These are phyloP conservation scores for Taphrina populina DNA, from an alignment of 1,139 yeast genomes.

Conservation along the genomic window DNA sequence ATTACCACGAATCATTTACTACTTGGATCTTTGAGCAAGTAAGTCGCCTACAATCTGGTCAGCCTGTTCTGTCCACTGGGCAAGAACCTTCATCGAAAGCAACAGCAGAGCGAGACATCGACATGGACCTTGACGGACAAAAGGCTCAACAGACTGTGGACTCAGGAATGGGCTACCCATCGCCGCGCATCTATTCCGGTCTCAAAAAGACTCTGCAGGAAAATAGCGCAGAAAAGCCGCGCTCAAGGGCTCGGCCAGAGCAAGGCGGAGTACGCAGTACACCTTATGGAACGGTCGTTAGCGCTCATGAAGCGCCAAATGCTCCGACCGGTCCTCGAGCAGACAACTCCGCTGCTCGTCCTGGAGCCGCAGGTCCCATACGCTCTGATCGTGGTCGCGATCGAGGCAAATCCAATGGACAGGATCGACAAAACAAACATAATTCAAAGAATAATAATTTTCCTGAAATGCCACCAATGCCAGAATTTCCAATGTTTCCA, in stretches of 20 bases:
- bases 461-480: constrained; percentile 22
- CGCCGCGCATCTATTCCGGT: constrained; percentile 10
- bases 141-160: background rate
- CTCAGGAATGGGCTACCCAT: constrained; percentile 29
- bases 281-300: constrained; percentile 22
- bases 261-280: constrained; percentile 20
- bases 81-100: background rate
- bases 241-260: constrained; percentile 20
- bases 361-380: constrained; percentile 16
- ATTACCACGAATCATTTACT: constrained; percentile 23
- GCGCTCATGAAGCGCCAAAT: constrained; percentile 7
- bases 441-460: background rate
- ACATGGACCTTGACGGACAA: constrained; percentile 14
- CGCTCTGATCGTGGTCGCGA: constrained; percentile 11
- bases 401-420: background rate
- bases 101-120: constrained; percentile 7
- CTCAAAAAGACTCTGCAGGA: constrained; percentile 27
- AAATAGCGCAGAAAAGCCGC: constrained; percentile 5
- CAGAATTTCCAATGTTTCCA: constrained; percentile 28
- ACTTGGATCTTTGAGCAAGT: constrained; percentile 16
- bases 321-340: constrained; percentile 27
- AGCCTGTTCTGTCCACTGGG: background rate
- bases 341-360: background rate
- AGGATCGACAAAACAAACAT: background rate
- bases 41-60: constrained; percentile 12